A percentile compares a stretch with the other conserved stretches of the same genome.
These are phyloP conservation scores for Elsinoe batatas DNA, from an alignment of 2,329 filamentous ascomycete genomes.

Conservation along the genomic window DNA sequence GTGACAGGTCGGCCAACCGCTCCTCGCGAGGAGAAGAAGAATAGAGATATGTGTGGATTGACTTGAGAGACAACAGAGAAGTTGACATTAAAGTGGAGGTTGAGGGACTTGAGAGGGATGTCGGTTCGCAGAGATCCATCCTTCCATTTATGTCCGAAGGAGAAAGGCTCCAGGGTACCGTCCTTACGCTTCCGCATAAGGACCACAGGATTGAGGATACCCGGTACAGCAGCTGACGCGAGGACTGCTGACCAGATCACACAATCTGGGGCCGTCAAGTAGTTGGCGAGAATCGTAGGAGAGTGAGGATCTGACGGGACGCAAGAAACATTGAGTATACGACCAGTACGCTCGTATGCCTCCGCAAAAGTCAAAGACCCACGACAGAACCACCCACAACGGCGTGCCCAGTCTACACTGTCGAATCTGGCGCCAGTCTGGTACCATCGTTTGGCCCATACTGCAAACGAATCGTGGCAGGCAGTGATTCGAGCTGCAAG, in stretches of 20 bases:
- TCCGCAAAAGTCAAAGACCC: slow-evolving; percentile 92
- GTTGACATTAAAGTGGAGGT: slow-evolving; percentile 96
- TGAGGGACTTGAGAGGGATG: slow-evolving; percentile 86
- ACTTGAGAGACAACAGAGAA: slow-evolving; percentile 84
- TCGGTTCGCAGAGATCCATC: slow-evolving; percentile 90
- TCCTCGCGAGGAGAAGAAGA: slow-evolving; percentile 94
- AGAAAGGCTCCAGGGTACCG: slow-evolving; percentile 75
- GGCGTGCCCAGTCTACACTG: slow-evolving; percentile 78
- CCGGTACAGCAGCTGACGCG: slow-evolving; percentile 88
- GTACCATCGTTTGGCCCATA: slow-evolving; percentile 81
- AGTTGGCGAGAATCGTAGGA: slow-evolving; percentile 85
- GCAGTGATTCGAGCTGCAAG: slow-evolving; percentile 78
- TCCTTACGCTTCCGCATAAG: slow-evolving; percentile 76
- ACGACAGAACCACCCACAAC: slow-evolving; percentile 79
- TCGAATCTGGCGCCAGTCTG: slow-evolving; percentile 89
- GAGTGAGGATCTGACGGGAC: slow-evolving; percentile 94
- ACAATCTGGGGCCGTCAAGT: slow-evolving; percentile 88
- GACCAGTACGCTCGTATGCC: slow-evolving; percentile 85
- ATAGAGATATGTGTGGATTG: slow-evolving; percentile 95
- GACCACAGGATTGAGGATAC: slow-evolving; percentile 90
- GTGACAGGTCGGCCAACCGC: slow-evolving; percentile 88
- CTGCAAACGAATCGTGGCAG: slow-evolving; percentile 65
- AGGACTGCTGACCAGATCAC: slow-evolving; percentile 97
- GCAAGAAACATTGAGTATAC: slow-evolving; percentile 91
- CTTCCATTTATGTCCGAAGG: slow-evolving; percentile 99